These are phyloP conservation scores for Mucor piriformis DNA, from an alignment of 371 early-diverging fungal genomes.

Conservation along the genomic window DNA sequence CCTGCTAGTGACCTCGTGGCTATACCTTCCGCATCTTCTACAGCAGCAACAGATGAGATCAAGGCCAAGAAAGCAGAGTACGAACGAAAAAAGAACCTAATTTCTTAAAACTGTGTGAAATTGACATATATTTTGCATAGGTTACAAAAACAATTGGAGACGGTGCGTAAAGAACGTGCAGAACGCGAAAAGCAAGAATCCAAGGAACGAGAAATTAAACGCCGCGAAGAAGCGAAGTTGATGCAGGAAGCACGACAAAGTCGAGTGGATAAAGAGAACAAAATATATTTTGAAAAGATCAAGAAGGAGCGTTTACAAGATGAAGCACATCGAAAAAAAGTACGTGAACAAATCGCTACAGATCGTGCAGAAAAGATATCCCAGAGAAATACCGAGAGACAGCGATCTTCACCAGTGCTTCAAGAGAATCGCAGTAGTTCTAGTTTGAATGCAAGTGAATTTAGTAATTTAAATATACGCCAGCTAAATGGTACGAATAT, in stretches of 20 bases:
- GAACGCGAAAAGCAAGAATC: conserved; percentile 38
- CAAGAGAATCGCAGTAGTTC: neutral
- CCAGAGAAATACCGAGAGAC: conserved; percentile 20
- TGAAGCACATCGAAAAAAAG: conserved; percentile 41
- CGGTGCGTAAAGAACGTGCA: conserved; percentile 36
- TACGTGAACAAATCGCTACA: conserved; percentile 48
- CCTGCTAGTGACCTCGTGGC: no score
- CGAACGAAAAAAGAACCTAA: no score
- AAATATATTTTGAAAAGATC: conserved; percentile 40
- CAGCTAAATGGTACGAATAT: conserved; percentile 49
- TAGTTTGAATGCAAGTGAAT: neutral
- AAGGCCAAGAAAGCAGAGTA: conserved; percentile 26
- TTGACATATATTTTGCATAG: no score
- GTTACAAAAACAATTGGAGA: conserved; percentile 40
- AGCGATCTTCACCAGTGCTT: neutral
- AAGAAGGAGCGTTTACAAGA: conserved; percentile 47
- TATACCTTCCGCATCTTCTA: neutral
- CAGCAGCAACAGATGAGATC: neutral
- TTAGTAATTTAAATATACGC: conserved; percentile 44
- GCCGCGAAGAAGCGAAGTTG: conserved; percentile 42
- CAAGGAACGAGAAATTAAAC: conserved; percentile 40
- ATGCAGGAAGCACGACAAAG: conserved; percentile 32
- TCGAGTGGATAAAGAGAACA: conserved; percentile 33
- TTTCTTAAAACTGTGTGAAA: no score
- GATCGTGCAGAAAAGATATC: conserved; percentile 47